Percentiles rank a stretch among this genome's conserved stretches.
Evolutionary conservation across 495 filamentous ascomycete species (phyloP).

Genomic region (Tuber melanosporum): DNA sequence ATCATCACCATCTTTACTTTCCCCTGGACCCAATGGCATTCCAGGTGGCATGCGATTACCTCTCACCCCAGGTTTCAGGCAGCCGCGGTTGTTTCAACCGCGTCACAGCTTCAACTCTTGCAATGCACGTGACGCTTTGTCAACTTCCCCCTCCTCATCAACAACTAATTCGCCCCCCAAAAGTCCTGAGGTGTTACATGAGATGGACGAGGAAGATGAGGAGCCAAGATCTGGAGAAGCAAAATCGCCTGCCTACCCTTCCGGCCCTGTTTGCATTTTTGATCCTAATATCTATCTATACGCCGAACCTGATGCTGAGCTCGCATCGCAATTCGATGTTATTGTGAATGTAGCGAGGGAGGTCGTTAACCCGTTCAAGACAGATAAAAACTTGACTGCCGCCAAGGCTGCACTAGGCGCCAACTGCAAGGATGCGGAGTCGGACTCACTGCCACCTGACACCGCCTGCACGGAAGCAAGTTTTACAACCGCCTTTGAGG

Average conservation of each 20-base stretch:
- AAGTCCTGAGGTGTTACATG: conserved; percentile 38
- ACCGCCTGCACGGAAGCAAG: conserved; percentile 64
- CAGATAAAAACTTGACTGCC: conserved; percentile 41
- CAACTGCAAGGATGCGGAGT: conserved; percentile 16
- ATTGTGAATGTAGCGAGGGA: conserved; percentile 94
- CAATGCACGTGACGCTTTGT: conserved; percentile 32
- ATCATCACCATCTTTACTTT: conserved; percentile 61
- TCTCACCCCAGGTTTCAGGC: conserved; percentile 43
- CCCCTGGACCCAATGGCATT: conserved; percentile 56
- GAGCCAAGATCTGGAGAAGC: conserved; percentile 73
- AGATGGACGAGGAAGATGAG: conserved; percentile 63
- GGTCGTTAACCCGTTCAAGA: conserved; percentile 77
- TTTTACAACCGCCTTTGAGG: conserved; percentile 67
- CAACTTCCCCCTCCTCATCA: conserved; percentile 34
- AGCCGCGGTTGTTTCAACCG: conserved; percentile 35
- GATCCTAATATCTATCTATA: conserved; percentile 89
- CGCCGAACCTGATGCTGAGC: conserved; percentile 77
- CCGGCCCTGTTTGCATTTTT: conserved; percentile 87
- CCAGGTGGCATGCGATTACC: conserved; percentile 61
- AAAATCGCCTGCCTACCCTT: conserved; percentile 83
- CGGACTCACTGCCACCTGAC: conserved; percentile 52
- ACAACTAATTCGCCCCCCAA: conserved; percentile 39
- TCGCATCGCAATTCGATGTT: conserved; percentile 81
- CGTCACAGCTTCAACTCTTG: conserved; percentile 26
- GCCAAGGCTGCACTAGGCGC: conserved; percentile 39